Percentiles rank a stretch among this genome's conserved stretches.
These are phyloP conservation scores for Erodium maritimum DNA, from an alignment of 345 rosid species.

Conservation along the genomic window DNA sequence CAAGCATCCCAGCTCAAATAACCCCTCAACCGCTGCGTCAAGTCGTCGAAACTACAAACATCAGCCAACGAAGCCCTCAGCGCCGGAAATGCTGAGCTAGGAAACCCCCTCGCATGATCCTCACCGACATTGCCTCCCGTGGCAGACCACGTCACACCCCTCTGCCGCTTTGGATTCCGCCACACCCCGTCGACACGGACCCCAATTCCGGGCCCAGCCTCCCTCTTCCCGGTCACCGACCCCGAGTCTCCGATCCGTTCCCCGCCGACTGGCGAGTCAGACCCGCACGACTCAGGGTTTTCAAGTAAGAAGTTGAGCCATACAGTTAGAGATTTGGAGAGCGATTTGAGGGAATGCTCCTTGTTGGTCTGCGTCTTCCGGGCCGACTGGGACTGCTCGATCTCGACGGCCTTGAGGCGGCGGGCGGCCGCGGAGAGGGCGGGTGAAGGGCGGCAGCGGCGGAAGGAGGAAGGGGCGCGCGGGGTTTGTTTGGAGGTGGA, in stretches of 20 bases:
- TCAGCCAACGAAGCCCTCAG: constrained; percentile 51
- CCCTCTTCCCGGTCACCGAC: constrained; percentile 40
- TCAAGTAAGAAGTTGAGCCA: constrained; percentile 77
- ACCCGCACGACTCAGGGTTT: constrained; percentile 67
- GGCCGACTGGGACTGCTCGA: constrained; percentile 65
- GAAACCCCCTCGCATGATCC: constrained; percentile 19
- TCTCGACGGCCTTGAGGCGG: constrained; percentile 53
- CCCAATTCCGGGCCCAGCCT: constrained; percentile 17
- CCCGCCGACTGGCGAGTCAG: constrained; percentile 16
- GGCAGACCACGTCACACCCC: constrained; percentile 40
- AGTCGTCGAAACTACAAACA: constrained; percentile 86
- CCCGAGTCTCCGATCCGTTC: constrained; percentile 5
- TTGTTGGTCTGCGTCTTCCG: constrained; percentile 49
- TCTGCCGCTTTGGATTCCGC: constrained; percentile 57
- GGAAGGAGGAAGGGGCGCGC: constrained; percentile 17
- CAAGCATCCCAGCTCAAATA: constrained; percentile 54
- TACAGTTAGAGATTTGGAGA: constrained; percentile 62
- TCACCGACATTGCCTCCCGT: constrained; percentile 13
- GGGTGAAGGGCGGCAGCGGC: constrained; percentile 23
- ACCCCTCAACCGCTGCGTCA: constrained; percentile 54
- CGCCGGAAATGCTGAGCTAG: constrained; percentile 22
- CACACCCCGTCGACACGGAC: constrained; percentile 30
- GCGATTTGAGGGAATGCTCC: constrained; percentile 50
- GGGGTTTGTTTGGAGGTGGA: constrained; percentile 61
- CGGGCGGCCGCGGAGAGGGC: constrained; percentile 21